Conservation (phyloP, 23 red algal genomes). For the Gracilaria domingensis region DNA sequence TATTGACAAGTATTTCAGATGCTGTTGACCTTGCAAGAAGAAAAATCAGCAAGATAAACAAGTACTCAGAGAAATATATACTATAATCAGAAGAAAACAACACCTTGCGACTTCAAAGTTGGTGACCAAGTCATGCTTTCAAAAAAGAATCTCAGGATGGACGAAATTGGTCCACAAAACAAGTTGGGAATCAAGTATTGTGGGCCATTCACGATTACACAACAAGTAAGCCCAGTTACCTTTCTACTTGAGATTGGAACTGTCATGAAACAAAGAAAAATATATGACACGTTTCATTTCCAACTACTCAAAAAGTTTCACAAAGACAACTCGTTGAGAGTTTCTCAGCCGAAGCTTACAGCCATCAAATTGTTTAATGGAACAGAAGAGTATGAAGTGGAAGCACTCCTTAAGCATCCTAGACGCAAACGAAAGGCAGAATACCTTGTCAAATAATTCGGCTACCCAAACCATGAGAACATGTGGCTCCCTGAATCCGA, state of each 20-base stretch:
- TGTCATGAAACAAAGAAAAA: not conserved
- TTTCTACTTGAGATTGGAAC: conserved; percentile 5
- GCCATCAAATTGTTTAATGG: not conserved
- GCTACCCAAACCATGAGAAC: conserved; percentile 36
- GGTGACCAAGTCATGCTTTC: conserved; percentile 23
- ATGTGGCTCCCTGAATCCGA: conserved; percentile 1
- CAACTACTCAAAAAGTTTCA: not conserved
- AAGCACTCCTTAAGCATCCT: conserved; percentile 22
- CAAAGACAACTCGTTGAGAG: not conserved
- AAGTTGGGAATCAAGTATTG: conserved; percentile 18
- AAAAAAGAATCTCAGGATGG: conserved; percentile 23
- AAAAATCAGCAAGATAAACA: not conserved
- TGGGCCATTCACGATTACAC: conserved; percentile 23
- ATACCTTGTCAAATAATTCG: conserved; percentile 9
- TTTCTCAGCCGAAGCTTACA: not conserved
- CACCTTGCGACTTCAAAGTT: conserved; percentile 10
- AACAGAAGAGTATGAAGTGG: conserved; percentile 13
- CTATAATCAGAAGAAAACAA: not conserved
- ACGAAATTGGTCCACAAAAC: not conserved
- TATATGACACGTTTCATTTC: not conserved
- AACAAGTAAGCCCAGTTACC: conserved; percentile 27
- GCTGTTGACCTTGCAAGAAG: not conserved
- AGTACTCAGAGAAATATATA: not conserved
- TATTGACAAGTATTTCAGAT: not conserved
- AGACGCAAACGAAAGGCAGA: not conserved